phyloP scores from a whole-genome alignment of 2,329 filamentous ascomycete species.

The Colletotrichum filicis region DNA sequence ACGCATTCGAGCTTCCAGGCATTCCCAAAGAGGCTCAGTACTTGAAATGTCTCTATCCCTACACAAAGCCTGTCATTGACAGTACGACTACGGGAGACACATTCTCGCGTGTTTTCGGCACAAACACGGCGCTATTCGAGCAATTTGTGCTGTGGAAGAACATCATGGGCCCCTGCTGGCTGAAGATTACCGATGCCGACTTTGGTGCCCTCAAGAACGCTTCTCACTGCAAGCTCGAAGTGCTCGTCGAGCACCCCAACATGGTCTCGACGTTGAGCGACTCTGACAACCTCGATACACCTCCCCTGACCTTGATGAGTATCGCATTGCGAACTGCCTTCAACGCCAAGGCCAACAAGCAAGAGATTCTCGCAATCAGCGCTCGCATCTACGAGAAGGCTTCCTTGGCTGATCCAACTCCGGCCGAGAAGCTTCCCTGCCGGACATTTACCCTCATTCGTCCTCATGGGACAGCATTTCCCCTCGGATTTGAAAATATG shows the following conservation, averaged over 20 bases:
- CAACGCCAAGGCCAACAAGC: constrained; percentile 93
- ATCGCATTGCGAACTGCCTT: constrained; percentile 87
- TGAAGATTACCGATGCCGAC: constrained; percentile 87
- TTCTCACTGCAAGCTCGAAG: constrained; percentile 96
- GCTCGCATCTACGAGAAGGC: constrained; percentile 94
- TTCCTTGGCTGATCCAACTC: constrained; percentile 85
- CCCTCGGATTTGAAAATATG: constrained; percentile 85
- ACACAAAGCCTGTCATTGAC: constrained; percentile 82
- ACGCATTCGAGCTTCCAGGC: constrained; percentile 90
- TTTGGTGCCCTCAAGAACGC: constrained; percentile 89
- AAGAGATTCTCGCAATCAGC: constrained; percentile 92
- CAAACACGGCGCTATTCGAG: constrained; percentile 93
- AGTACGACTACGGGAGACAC: constrained; percentile 81
- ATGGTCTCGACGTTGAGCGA: constrained; percentile 79
- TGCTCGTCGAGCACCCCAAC: constrained; percentile 82
- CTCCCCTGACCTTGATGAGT: constrained; percentile 96
- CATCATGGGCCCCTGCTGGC: constrained; percentile 98
- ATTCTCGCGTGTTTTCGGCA: constrained; percentile 93
- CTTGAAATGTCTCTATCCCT: constrained; percentile 95
- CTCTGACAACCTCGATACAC: constrained; percentile 82
- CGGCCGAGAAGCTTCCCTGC: constrained; percentile 88
- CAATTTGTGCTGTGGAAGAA: constrained; percentile 99
- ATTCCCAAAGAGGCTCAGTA: constrained; percentile 93
- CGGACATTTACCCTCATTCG: constrained; percentile 93
- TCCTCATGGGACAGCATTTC: constrained; percentile 77